phyloP scores from a whole-genome alignment of 345 rosid species.

The Rubroshorea leprosula region DNA sequence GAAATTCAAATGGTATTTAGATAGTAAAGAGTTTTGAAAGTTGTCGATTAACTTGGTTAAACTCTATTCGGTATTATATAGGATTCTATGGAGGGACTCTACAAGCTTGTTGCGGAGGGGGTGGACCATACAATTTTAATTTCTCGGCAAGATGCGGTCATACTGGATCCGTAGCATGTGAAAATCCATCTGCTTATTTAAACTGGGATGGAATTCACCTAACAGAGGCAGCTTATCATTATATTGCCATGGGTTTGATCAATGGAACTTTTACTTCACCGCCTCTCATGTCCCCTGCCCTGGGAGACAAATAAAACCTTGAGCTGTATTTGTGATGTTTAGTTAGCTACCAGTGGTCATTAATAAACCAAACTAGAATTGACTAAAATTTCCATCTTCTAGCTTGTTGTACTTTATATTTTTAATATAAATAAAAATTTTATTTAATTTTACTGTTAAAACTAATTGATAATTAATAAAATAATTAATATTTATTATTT shows the following conservation, averaged over 20 bases:
- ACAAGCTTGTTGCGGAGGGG: constrained; percentile 62
- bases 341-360: too few relatives aligned
- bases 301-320: too few relatives aligned
- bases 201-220: constrained; percentile 76
- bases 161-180: constrained; percentile 41
- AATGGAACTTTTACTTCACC: constrained; percentile 28
- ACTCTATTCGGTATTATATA: constrained; percentile 13
- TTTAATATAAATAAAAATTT: too few relatives aligned
- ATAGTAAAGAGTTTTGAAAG: too few relatives aligned
- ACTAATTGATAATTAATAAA: too few relatives aligned
- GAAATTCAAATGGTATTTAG: too few relatives aligned
- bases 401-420: too few relatives aligned
- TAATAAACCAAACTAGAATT: too few relatives aligned
- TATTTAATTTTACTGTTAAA: too few relatives aligned
- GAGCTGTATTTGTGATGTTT: not conserved
- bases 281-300: constrained; percentile 13
- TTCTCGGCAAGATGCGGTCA: constrained; percentile 46
- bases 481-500: too few relatives aligned
- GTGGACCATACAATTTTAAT: constrained; percentile 57
- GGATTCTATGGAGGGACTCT: constrained; percentile 38
- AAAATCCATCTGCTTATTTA: constrained; percentile 36
- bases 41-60: too few relatives aligned
- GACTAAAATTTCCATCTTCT: too few relatives aligned
- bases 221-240: constrained; percentile 64
- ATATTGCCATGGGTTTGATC: constrained; percentile 38